phyloP scores from a whole-genome alignment of 2,329 filamentous ascomycete species.

The Aureobasidium sp. region DNA sequence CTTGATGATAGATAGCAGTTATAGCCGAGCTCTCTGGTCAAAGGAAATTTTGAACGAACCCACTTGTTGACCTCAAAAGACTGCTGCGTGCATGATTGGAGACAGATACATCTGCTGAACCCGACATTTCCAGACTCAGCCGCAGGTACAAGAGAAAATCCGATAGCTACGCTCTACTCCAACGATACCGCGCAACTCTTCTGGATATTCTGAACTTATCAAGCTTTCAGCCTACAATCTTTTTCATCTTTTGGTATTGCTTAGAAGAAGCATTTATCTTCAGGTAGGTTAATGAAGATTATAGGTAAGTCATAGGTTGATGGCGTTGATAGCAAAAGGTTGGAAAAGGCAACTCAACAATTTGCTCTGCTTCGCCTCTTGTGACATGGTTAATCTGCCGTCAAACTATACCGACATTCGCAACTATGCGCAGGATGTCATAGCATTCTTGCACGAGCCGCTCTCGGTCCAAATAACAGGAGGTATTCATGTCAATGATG shows the following conservation, averaged over 20 bases:
- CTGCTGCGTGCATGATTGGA: not conserved
- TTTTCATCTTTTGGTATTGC: not conserved
- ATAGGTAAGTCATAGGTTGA: not conserved
- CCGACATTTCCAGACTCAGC: too few species aligned
- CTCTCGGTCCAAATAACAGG: conserved; percentile 17
- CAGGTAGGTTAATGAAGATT: not conserved
- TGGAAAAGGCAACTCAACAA: not conserved
- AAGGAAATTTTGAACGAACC: not conserved
- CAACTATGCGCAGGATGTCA: conserved; percentile 13
- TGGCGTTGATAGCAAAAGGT: not conserved
- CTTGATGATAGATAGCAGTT: not conserved
- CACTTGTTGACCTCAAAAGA: not conserved
- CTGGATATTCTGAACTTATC: not conserved
- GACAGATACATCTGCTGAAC: not conserved
- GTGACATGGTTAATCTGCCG: not conserved
- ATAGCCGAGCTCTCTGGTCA: not conserved
- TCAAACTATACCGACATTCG: conserved; percentile 1
- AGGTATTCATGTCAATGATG: conserved; percentile 19
- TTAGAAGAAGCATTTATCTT: not conserved
- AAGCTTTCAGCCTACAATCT: too few species aligned
- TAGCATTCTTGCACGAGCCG: conserved; percentile 16
- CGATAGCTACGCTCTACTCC: not conserved
- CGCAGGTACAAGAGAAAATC: not conserved
- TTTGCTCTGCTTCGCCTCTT: not conserved
- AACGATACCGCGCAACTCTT: not conserved